Conservation (phyloP, 495 filamentous ascomycete species). For the Xylaria bambusicola region DNA sequence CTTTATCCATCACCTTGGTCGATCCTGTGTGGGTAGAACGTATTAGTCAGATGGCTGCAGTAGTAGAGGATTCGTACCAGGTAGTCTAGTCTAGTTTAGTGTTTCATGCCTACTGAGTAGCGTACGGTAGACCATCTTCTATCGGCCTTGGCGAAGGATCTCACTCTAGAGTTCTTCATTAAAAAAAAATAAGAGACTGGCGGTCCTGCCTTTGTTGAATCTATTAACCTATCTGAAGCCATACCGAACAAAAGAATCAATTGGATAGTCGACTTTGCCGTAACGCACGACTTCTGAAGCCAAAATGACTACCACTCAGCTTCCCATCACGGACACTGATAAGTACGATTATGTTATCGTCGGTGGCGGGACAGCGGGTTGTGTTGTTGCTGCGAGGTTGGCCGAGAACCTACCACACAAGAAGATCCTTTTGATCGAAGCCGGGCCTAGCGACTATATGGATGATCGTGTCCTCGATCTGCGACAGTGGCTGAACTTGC, state of each 20-base stretch:
- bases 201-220: conserved; percentile 2
- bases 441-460: conserved; percentile 53
- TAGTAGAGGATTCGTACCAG: too few relatives aligned
- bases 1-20: conserved; percentile 3
- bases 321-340: conserved; percentile 60
- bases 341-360: conserved; percentile 84
- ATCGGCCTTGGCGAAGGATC: conserved; percentile 14
- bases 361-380: conserved; percentile 82
- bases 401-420: conserved; percentile 68
- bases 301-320: conserved; percentile 62
- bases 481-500: conserved; percentile 74
- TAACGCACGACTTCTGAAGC: not conserved
- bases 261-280: not conserved
- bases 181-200: conserved; percentile 2
- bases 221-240: not conserved
- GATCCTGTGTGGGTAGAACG: conserved; percentile 7
- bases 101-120: not conserved
- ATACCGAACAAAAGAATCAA: not conserved
- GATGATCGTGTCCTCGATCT: conserved; percentile 61
- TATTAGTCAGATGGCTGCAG: conserved; percentile 15
- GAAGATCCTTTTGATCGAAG: conserved; percentile 66
- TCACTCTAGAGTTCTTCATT: conserved; percentile 2
- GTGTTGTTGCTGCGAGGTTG: conserved; percentile 67
- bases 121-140: not conserved
- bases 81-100: not conserved